Base-by-base conservation (phyloP, 1,284 basidiomycete species). In the Moesziomyces sp. region DNA sequence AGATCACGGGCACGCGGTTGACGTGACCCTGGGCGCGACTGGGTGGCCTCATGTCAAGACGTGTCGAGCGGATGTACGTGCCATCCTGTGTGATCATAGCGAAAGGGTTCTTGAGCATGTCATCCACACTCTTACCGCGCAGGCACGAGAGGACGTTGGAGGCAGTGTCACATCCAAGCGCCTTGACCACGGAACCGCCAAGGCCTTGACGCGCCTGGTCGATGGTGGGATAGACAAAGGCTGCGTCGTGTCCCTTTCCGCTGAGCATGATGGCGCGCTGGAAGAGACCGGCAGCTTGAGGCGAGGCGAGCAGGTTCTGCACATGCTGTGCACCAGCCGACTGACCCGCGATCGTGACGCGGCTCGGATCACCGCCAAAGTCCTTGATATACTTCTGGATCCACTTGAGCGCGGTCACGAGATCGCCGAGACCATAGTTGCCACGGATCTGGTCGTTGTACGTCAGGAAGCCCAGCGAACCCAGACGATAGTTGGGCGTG, bases 281-380 rank as follows among this genome's bases (percentile, higher is more conserved):
- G 52, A 74, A 74, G 23, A 74, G 71, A 0, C 60, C 60, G 5
- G 56, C 51, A 9, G 65, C 70, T 16, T 59, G 53, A 6, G 74
- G 63, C 3, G 63, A 64, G 21, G 65, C 71, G 6, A 77, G 64
- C 43, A 77, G 52, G 30, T 57, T 66, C 28, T 59, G 50, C 8
- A 77, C 66, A 10, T 65, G 60, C 46, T 74, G 71, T 2, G 91
- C 94, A 47, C 94, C 94, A 24, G 89, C 89, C 78, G 92, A 93
- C 84, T 97, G 93, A 11, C 94, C 94, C 26, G 92, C 92, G 21
- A 97, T 77, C 0, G 93, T 94, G 70, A 97, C 88, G 68, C 88
- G 88, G 5, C 86, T 51, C 5, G 76, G 68, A 66, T 87, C 84
- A 6, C 92, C 93, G 6, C 92, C 92, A 76, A 94, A 92, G 35